phyloP scores from a whole-genome alignment of 768 basidiomycete species.

The Amanita jacksonii region DNA sequence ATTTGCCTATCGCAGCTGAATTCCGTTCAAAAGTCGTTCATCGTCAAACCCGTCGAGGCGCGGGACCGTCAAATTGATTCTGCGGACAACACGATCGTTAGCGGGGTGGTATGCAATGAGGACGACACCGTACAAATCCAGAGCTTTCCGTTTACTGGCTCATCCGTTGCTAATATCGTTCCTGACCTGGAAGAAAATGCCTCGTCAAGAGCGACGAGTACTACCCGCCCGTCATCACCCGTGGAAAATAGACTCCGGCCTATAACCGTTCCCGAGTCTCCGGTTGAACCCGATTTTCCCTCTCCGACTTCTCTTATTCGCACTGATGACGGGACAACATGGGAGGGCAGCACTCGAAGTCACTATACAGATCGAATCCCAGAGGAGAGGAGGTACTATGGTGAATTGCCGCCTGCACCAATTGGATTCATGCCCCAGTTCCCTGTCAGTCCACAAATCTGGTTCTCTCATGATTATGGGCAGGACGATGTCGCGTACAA shows the following conservation, averaged over 20 bases:
- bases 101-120: not conserved
- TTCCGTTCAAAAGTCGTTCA: slow-evolving; percentile 49
- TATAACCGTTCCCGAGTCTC: slow-evolving; percentile 18
- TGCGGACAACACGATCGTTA: not conserved
- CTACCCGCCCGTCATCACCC: no score
- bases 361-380: slow-evolving; percentile 18
- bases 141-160: not conserved
- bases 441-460: slow-evolving; percentile 35
- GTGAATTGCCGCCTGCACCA: slow-evolving; percentile 42
- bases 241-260: not conserved
- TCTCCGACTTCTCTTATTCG: slow-evolving; percentile 45
- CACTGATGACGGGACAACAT: slow-evolving; percentile 49
- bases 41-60: slow-evolving; percentile 32
- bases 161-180: slow-evolving; percentile 21
- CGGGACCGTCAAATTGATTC: not conserved
- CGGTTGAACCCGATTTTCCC: slow-evolving; percentile 32
- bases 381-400: slow-evolving; percentile 48
- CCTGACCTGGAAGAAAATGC: slow-evolving; percentile 30
- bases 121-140: not conserved
- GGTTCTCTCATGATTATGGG: slow-evolving; percentile 71
- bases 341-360: slow-evolving; percentile 40
- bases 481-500: slow-evolving; percentile 85
- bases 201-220: slow-evolving; percentile 13
- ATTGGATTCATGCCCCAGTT: slow-evolving; percentile 30
- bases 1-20: slow-evolving; percentile 58